Percentiles rank a stretch among this genome's conserved stretches.
phyloP scores from a whole-genome alignment of 2,329 filamentous ascomycete genomes.

The Didymella exigua region DNA sequence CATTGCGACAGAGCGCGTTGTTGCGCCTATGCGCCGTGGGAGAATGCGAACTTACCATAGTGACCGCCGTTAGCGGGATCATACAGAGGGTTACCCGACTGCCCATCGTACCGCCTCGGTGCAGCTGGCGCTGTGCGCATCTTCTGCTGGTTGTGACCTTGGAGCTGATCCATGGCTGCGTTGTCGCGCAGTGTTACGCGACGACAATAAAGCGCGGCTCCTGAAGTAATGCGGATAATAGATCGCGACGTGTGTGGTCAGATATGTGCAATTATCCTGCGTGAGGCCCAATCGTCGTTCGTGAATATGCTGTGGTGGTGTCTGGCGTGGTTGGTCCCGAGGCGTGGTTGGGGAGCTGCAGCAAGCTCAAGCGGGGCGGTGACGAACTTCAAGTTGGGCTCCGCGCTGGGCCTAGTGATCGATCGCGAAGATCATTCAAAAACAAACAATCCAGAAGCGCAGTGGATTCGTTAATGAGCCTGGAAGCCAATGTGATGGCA shows the following conservation, averaged over 20 bases:
- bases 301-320: slow-evolving; percentile 35
- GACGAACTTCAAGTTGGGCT: slow-evolving; percentile 6
- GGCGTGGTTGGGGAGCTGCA: slow-evolving; percentile 37
- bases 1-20: slow-evolving; percentile 16
- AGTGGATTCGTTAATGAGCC: not conserved
- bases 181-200: slow-evolving; percentile 43
- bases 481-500: not conserved
- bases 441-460: not conserved
- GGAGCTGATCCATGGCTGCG: slow-evolving; percentile 46
- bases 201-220: slow-evolving; percentile 35
- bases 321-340: slow-evolving; percentile 42
- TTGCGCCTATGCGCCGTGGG: slow-evolving; percentile 3
- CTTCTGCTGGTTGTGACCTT: slow-evolving; percentile 46
- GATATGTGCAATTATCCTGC: slow-evolving; percentile 3
- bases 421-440: not conserved
- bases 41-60: slow-evolving; percentile 50
- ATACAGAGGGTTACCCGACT: slow-evolving; percentile 56
- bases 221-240: slow-evolving; percentile 18
- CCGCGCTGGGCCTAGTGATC: not conserved
- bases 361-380: slow-evolving; percentile 31
- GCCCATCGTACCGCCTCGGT: slow-evolving; percentile 56
- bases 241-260: not conserved
- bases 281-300: slow-evolving; percentile 36
- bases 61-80: slow-evolving; percentile 55
- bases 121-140: slow-evolving; percentile 45